Evolutionary conservation across 768 basidiomycete genomes (phyloP).

Genomic region (Suillus discolor): DNA sequence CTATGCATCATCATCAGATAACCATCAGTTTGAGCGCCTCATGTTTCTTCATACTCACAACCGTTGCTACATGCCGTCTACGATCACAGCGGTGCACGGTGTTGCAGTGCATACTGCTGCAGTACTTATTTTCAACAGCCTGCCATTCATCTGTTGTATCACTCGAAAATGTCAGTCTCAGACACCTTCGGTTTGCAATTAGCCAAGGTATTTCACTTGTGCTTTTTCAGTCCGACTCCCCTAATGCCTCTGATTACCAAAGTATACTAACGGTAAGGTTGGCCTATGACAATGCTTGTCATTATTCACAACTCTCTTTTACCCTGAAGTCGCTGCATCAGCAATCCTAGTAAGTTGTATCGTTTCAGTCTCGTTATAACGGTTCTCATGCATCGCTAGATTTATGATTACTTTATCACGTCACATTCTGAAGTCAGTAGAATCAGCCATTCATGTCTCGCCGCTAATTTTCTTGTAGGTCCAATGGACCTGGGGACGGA

Average conservation of each 20-base stretch:
- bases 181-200: neutral
- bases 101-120: neutral
- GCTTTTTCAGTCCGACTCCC: neutral
- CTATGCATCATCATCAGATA: too few species aligned
- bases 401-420: neutral
- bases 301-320: neutral
- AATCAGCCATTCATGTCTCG: neutral
- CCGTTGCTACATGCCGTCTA: neutral
- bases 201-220: neutral
- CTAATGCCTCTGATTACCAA: neutral
- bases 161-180: neutral
- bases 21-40: too few species aligned
- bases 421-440: neutral
- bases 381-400: neutral
- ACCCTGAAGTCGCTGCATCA: neutral
- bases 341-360: neutral
- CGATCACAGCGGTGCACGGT: neutral
- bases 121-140: neutral
- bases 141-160: neutral
- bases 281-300: neutral
- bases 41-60: neutral
- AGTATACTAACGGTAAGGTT: neutral
- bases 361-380: neutral
- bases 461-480: conserved; percentile 15
- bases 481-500: conserved; percentile 14